Evolutionary conservation across 306 rosid species (phyloP).

Genomic region (Calophaca sinica): DNA sequence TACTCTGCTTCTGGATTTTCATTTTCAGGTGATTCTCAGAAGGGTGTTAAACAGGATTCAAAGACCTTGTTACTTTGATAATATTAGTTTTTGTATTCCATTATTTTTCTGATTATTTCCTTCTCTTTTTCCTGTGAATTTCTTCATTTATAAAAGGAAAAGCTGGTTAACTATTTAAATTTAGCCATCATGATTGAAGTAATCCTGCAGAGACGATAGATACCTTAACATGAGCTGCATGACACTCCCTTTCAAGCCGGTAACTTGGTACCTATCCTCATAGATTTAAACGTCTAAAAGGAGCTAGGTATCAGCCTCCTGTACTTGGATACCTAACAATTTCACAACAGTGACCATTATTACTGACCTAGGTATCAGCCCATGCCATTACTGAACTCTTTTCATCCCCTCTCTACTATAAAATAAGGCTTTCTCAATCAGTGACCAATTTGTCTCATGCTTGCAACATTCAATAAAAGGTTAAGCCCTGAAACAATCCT

Average conservation of each 20-base stretch:
- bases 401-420: neutral
- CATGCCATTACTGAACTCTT: neutral
- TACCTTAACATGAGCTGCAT: conserved; percentile 6
- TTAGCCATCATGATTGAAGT: neutral
- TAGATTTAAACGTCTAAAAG: conserved; percentile 9
- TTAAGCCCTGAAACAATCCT: no score
- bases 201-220: neutral
- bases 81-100: conserved; percentile 1
- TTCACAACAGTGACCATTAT: neutral
- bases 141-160: conserved; percentile 20
- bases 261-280: neutral
- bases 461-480: neutral
- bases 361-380: no score
- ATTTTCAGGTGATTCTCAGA: conserved; percentile 8
- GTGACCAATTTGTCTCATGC: neutral
- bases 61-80: conserved; percentile 1
- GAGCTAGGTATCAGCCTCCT: neutral
- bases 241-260: conserved; percentile 11
- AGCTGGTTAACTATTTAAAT: neutral
- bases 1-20: conserved; percentile 1
- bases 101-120: neutral
- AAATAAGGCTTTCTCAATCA: neutral
- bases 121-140: neutral
- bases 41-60: conserved; percentile 17
- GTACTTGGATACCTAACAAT: neutral